Evolutionary conservation across 108 stramenopile genomes (phyloP).

Genomic region (Epithemia pelagica): DNA sequence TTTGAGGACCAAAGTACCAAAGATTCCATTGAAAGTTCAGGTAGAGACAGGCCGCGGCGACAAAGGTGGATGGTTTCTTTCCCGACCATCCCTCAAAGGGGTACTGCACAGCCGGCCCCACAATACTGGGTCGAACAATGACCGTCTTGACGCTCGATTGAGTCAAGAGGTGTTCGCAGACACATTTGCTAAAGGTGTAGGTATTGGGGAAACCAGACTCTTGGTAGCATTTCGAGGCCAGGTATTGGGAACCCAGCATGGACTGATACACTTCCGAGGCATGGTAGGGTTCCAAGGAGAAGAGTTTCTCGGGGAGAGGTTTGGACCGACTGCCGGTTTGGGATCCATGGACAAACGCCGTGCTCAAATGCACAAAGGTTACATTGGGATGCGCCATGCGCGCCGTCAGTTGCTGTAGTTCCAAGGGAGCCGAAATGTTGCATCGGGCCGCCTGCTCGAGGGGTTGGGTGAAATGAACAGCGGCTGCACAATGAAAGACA

Average conservation of each 20-base stretch:
- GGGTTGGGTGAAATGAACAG: conserved; percentile 75
- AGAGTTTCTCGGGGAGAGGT: conserved; percentile 59
- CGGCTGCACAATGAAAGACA: conserved; percentile 81
- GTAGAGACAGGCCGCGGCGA: conserved; percentile 75
- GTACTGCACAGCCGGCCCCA: conserved; percentile 66
- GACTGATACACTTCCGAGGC: conserved; percentile 62
- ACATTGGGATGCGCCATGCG: conserved; percentile 9
- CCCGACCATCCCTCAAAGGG: conserved; percentile 85
- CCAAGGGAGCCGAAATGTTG: conserved; percentile 70
- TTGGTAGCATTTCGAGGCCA: conserved; percentile 72
- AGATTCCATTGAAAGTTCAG: conserved; percentile 68
- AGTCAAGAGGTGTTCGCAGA: conserved; percentile 75
- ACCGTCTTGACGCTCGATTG: conserved; percentile 42
- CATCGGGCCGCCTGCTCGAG: conserved; percentile 65
- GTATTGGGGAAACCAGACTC: conserved; percentile 76
- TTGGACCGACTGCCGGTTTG: conserved; percentile 39
- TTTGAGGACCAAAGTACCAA: conserved; percentile 62
- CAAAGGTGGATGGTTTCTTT: conserved; percentile 78
- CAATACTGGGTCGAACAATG: conserved; percentile 82
- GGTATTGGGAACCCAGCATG: conserved; percentile 66
- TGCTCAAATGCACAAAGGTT: conserved; percentile 75
- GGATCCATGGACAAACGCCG: conserved; percentile 83
- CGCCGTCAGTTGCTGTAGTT: conserved; percentile 48
- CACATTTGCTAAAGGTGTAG: conserved; percentile 84
- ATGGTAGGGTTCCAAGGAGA: conserved; percentile 49